These are phyloP conservation scores for Pseudogymnoascus sp. DNA, from an alignment of 2,329 filamentous ascomycete genomes.

Conservation along the genomic window DNA sequence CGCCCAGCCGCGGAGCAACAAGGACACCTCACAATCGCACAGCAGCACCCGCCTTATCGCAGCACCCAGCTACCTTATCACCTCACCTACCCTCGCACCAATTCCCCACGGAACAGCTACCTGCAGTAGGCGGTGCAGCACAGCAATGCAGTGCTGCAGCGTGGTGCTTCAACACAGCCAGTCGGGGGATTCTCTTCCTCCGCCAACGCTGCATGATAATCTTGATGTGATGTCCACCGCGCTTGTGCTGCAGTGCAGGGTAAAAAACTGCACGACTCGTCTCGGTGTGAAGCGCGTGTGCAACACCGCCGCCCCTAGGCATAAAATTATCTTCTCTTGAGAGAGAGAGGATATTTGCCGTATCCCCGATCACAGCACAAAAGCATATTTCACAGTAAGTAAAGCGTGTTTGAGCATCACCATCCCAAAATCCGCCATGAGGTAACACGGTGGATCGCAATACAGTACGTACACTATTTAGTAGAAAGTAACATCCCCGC, in stretches of 20 bases:
- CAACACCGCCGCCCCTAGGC: not conserved
- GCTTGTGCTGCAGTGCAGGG: not conserved
- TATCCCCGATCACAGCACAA: not conserved
- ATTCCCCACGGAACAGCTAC: not conserved
- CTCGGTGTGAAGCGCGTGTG: not conserved
- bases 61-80: too few relatives aligned
- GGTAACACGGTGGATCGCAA: not conserved
- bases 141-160: not conserved
- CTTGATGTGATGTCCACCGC: not conserved
- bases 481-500: not conserved
- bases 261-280: not conserved
- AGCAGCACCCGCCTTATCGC: not conserved
- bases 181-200: not conserved
- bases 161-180: not conserved
- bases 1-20: not conserved
- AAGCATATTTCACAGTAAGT: not conserved
- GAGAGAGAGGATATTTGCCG: not conserved
- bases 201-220: not conserved
- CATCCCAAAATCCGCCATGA: not conserved
- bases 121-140: not conserved
- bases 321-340: too few relatives aligned
- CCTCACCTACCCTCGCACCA: not conserved
- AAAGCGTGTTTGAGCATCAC: not conserved
- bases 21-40: not conserved
- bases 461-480: not conserved